Evolutionary conservation across 768 basidiomycete species (phyloP).

Genomic region (Leucosporidium yakuticum): DNA sequence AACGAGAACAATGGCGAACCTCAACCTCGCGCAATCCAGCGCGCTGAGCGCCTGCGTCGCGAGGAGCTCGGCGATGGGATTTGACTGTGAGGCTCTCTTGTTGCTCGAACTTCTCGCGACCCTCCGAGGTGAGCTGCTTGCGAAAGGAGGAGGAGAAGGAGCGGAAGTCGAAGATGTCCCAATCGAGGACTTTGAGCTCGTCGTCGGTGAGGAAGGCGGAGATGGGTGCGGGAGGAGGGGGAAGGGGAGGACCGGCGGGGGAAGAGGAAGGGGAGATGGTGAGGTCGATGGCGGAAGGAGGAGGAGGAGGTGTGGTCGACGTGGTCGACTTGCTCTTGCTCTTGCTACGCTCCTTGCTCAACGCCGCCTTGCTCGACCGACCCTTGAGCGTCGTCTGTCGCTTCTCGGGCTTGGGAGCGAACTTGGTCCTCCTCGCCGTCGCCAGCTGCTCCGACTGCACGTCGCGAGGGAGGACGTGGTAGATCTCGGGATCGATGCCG

Average conservation of each 20-base stretch:
- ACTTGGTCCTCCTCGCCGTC: slow-evolving; percentile 35
- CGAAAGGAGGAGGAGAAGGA: neutral
- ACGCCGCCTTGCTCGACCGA: neutral
- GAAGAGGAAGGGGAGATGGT: too few species aligned
- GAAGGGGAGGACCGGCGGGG: too few species aligned
- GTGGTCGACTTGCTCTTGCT: neutral
- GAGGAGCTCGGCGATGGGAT: neutral
- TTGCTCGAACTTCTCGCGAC: neutral
- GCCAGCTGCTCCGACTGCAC: slow-evolving; percentile 70
- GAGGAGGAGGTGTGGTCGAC: neutral
- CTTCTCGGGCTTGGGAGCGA: neutral
- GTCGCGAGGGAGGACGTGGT: slow-evolving; percentile 56
- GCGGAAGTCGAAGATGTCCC: slow-evolving; percentile 67
- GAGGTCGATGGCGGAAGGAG: too few species aligned
- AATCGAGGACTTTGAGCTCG: slow-evolving; percentile 58
- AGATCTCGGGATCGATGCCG: slow-evolving; percentile 69
- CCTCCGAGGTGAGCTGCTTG: neutral
- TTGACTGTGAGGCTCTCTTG: slow-evolving; percentile 3
- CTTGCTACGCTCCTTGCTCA: neutral
- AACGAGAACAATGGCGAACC: neutral
- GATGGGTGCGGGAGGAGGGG: neutral
- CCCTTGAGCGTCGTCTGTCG: neutral
- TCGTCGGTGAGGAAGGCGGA: slow-evolving; percentile 30
- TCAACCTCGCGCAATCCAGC: neutral
- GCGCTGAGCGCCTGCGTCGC: too few species aligned